Evolutionary conservation across 2,329 filamentous ascomycete species (phyloP), one percentile per base, ranked within the genome.

Genomic region (Beauveria sp.): DNA sequence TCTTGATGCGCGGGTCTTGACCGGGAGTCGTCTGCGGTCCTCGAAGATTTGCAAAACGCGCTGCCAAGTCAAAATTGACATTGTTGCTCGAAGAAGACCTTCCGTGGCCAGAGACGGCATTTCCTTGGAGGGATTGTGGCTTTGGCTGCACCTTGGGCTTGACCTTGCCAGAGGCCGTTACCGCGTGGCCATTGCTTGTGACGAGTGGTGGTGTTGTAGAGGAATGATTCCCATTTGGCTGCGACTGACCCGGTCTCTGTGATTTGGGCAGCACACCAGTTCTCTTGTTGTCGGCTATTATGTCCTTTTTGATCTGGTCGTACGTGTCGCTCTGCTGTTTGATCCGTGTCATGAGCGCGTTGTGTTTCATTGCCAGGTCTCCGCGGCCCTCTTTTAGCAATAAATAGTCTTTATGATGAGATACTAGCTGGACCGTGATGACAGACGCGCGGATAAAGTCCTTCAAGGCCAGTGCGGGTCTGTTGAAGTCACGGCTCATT

Each of bases 381-480:
- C 76, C 74, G 28, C 77, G 76, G 54, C 86, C 83, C 43, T 74
- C 75, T 66, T 84, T 83, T 62, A 92, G 77, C 56, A 82, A 79
- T 30, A 84, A 82, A 71, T 86, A 96, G 64, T 93, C 90, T 61
- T 83, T 84, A 71, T 96, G 91, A 41, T 80, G 80, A 2, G 90
- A 89, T 28, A 97, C 87, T 47, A 87, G 77, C 61, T 93, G 86
- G 55, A 92, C 81, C 16, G 89, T 83, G 60, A 97, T 88, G 61
- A 92, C 86, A 63, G 84, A 92, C 12, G 92, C 90, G 64, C 88
- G 84, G 62, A 97, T 82, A 70, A 93, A 97, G 63, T 96, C 90
- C 65, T 89, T 84, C 60, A 96, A 88, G 3, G 92, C 92, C 43
- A 85, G 73, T 69, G 94, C 91, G 5, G 86, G 84, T 41, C 85